Base-by-base conservation (phyloP, 768 basidiomycete genomes). In the Rhodotorula graminis region DNA sequence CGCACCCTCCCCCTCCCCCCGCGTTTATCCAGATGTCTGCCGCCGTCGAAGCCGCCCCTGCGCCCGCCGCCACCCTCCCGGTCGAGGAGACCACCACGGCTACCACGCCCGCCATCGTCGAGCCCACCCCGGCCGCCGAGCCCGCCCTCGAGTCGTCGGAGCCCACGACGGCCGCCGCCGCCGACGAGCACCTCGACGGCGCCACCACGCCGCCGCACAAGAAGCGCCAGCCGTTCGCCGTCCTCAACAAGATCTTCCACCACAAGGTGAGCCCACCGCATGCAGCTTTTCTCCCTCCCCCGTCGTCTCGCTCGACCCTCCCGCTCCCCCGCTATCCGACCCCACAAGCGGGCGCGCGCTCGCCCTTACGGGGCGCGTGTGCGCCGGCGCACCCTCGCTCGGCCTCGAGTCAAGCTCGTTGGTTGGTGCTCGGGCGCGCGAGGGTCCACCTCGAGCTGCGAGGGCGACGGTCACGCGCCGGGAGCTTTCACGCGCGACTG, bases 221-320 rank as follows among this genome's bases (percentile, higher is more conserved):
- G 65, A 66, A 66, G 57, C 65, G 65, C 33, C 62, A 56, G 27
- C 66, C 66, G 14, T 72, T 72, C 42, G 71, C 62, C 18, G 55
- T 60, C 29, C 62, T 72, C 57, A 60, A 58, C 57, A 72, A 72
- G 62, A 67, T 61, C 49, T 67, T 64, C 57, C 61, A 67, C 71
- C 14, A 14, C 60, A 72, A 72, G 66, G 71, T 72, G 61, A 27
- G 71, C n/a, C n/a, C 33, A n/a, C 27, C 8, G 4, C n/a, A 12
- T 10, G 50, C 50, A 27, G 25, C 50, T 27, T 52, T 27, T 29
- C 57, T 9, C 58, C 4, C 9, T 2, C 23, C 37, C 21, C n/a
- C n/a, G n/a, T n/a, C n/a, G n/a, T 14, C 53, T 49, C 49, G 53
- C 29, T 55, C 53, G 53, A 29, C 29, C 53, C 27, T 52, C 37